Evolutionary conservation across 768 basidiomycete genomes (phyloP).

Genomic region (Exidia glandulosa): DNA sequence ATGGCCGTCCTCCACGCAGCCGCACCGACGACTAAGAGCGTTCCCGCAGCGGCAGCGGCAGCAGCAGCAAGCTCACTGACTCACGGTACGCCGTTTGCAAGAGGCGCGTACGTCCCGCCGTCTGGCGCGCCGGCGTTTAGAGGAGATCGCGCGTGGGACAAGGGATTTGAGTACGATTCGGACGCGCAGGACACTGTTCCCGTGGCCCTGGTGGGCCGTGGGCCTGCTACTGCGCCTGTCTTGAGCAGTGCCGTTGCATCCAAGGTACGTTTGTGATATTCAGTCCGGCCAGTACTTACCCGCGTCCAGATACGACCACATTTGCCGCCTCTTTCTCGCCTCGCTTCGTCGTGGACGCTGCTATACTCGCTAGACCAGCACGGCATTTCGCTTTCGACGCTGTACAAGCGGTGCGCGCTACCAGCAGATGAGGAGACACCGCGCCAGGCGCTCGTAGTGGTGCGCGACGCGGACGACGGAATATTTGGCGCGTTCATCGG

Average conservation of each 20-base stretch:
- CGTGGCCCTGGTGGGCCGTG: slow-evolving; percentile 44
- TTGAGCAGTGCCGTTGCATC: slow-evolving; percentile 45
- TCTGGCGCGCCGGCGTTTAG: slow-evolving; percentile 68
- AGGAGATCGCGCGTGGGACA: slow-evolving; percentile 60
- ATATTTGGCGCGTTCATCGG: slow-evolving; percentile 79
- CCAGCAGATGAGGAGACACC: slow-evolving; percentile 21
- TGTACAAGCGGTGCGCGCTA: slow-evolving; percentile 57
- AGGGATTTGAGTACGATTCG: slow-evolving; percentile 31
- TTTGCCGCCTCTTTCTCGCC: slow-evolving; percentile 62
- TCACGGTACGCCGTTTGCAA: slow-evolving; percentile 43
- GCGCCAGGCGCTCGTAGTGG: slow-evolving; percentile 42
- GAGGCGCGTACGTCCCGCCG: slow-evolving; percentile 34
- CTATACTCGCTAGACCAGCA: slow-evolving; percentile 91
- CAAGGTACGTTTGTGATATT: slow-evolving; percentile 33
- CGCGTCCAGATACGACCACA: slow-evolving; percentile 51
- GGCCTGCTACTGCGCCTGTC: slow-evolving; percentile 41
- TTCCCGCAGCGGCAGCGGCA: neutral
- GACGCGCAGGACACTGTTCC: slow-evolving; percentile 23
- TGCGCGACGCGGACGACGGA: slow-evolving; percentile 51
- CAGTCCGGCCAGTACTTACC: slow-evolving; percentile 1
- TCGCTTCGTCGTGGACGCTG: slow-evolving; percentile 63
- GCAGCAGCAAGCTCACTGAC: no score
- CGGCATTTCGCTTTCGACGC: slow-evolving; percentile 82
- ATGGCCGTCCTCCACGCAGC: slow-evolving; percentile 8
- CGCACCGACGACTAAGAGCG: neutral